These are phyloP conservation scores for Cucurbita ficifolia DNA, from an alignment of 306 rosid species.

Conservation along the genomic window DNA sequence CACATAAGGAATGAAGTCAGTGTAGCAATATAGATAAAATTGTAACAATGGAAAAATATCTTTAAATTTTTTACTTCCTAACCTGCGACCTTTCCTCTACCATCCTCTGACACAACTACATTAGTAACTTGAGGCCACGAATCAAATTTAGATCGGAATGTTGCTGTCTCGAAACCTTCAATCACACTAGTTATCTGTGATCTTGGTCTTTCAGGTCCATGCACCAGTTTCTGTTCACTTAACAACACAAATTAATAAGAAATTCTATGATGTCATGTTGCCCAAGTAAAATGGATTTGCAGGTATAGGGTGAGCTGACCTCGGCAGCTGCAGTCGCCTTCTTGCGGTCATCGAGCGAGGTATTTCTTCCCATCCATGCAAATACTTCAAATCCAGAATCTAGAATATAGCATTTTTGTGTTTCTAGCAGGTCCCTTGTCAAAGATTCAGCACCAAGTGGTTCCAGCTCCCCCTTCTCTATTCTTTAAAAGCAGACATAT, in stretches of 20 bases:
- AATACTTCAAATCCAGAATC: slow-evolving; percentile 83
- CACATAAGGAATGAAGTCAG: not conserved
- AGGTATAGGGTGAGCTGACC: slow-evolving; percentile 27
- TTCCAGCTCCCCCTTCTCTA: slow-evolving; percentile 61
- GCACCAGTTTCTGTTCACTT: slow-evolving; percentile 46
- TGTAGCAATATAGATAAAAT: not conserved
- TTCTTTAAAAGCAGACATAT: slow-evolving; percentile 29
- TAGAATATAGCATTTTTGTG: slow-evolving; percentile 67
- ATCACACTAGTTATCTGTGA: slow-evolving; percentile 70
- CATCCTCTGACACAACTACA: slow-evolving; percentile 65
- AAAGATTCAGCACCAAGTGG: slow-evolving; percentile 53
- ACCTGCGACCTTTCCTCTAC: slow-evolving; percentile 99
- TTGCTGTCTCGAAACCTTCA: slow-evolving; percentile 92
- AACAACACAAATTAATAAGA: slow-evolving; percentile 8
- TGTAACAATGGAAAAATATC: slow-evolving; percentile 2
- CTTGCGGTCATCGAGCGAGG: slow-evolving; percentile 79
- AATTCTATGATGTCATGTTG: not conserved
- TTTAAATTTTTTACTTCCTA: slow-evolving; percentile 21
- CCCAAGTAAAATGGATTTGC: slow-evolving; percentile 10
- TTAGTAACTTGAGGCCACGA: slow-evolving; percentile 71
- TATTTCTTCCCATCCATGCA: slow-evolving; percentile 86
- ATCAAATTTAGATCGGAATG: slow-evolving; percentile 77
- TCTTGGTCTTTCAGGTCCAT: slow-evolving; percentile 34
- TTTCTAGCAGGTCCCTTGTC: slow-evolving; percentile 60
- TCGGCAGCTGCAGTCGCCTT: slow-evolving; percentile 71